phyloP scores from a whole-genome alignment of 2,329 filamentous ascomycete species.

The Escovopsis weberi region DNA sequence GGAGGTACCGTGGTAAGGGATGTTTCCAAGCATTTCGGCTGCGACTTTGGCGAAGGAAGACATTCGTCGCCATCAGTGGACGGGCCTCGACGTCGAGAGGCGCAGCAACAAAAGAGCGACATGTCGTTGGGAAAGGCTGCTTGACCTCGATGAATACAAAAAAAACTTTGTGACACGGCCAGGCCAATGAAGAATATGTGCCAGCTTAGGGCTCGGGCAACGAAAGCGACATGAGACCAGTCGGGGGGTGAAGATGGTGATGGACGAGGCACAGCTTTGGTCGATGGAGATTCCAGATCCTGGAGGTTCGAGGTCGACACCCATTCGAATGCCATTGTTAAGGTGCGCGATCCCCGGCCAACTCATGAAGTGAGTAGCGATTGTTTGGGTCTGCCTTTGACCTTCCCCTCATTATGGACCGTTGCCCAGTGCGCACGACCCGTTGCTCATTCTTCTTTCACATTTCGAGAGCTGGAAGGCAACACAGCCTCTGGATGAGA shows the following conservation, averaged over 20 bases:
- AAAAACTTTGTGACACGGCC: background rate
- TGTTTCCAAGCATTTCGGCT: background rate
- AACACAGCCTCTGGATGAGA: too few species aligned
- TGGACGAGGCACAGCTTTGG: background rate
- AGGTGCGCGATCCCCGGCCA: too few species aligned
- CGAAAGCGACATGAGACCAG: background rate
- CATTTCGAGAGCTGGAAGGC: too few species aligned
- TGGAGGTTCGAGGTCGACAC: too few species aligned
- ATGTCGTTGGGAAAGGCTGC: conserved; percentile 3
- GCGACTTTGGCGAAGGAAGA: background rate
- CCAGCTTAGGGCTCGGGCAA: background rate
- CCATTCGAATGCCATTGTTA: too few species aligned
- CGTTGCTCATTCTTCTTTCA: too few species aligned
- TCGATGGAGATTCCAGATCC: background rate
- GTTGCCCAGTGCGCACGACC: too few species aligned
- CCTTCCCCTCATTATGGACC: too few species aligned
- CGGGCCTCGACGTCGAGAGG: conserved; percentile 2
- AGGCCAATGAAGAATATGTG: background rate
- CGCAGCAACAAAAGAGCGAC: conserved; percentile 5
- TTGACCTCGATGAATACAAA: background rate
- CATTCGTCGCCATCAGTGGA: background rate
- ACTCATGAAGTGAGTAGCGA: too few species aligned
- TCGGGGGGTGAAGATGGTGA: background rate
- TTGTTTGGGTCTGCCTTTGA: too few species aligned
- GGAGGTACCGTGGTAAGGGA: background rate